Evolutionary conservation across 441 rosid genomes (phyloP), one percentile per base, ranked within the genome.

Genomic region (Brassica balearica): DNA sequence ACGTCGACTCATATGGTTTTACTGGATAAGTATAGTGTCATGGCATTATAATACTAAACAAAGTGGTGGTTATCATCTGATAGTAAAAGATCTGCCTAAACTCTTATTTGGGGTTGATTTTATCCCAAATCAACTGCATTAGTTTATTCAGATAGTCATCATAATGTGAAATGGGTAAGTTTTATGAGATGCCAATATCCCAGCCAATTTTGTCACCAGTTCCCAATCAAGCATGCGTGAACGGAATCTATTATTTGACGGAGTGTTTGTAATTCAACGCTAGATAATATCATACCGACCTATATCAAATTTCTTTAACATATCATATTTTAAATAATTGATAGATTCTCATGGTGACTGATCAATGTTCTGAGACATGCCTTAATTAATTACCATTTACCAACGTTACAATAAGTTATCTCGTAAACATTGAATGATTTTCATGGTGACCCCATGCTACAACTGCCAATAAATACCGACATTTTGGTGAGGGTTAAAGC

Each of bases 401-500:
- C 60, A 77, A 77, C 23, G 41, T 7, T 41, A 51, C 75, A 19
- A 51, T 38, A 77, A 15, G 67, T 65, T 56, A 63, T 64, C 59
- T 64, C 48, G 48, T 36, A 3, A 23, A 7, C 43, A 64, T 5
- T 36, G 34, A 55, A 62, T 29, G 74, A 19, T 19, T 20, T 32
- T 64, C 63, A 14, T 53, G 59, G 20, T 32, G 78, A 79, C 61
- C 78, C 75, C 20, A 56, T 48, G 27, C 14, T 73, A 4, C 62
- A 48, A 74, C 14, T 53, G 75, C 67, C 43, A 79, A 79, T 79
- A 79, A 79, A 79, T 79, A 79, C 65, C 79, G 63, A 69, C 75
- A 25, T 67, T 74, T 74, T 38, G 78, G 78, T 19, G 70, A 69
- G 62, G 55, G 72, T 74, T 79, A 69, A 69, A 74, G 75, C 71